Base-by-base conservation (phyloP, 805 yeast species). In the Myxozyma neglecta region DNA sequence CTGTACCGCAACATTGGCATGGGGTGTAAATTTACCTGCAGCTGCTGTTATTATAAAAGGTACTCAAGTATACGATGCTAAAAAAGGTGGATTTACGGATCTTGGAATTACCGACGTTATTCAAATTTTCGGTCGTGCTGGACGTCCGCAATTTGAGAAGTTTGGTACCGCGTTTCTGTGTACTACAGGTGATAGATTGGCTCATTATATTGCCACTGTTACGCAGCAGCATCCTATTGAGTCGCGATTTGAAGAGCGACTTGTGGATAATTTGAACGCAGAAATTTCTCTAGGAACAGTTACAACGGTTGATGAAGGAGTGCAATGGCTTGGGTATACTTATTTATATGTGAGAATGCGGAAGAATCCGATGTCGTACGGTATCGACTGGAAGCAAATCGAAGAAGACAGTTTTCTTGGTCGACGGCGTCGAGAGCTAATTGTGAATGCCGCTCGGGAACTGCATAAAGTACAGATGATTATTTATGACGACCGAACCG, bases 1-100 rank as follows among this genome's bases (percentile, higher is more conserved):
- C 70, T 91, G 97, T 81, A 94, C 99, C 1, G 96, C 99, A 0
- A 94, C 99, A 0, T 82, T 94, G 61, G 99, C 99, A 0, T 94
- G 99, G 99, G 99, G 99, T 82, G 98, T 94, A 18, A 94, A 94
- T 72, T 79, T 94, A 61, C 99, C 99, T 1, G 99, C 99, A 6
- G 97, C 97, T 1, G 97, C 91, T 45, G 99, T 94, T 20, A 89
- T 94, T 65, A 85, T 94, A 37, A 94, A 94, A 70, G 99, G 99
- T 0, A 94, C 99, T 0, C 97, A 93, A 71, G 91, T 94, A 0
- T 94, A 94, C 72, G 96, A 94, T 72, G 82, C 98, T 0, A 90
- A 92, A 72, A 88, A 87, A 56, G 99, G 99, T 81, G 99, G 99
- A 0, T 90, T 86, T 71, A 84, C 87, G 1, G 99, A 94, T 72